Evolutionary conservation across 1,284 basidiomycete genomes (phyloP).

Genomic region (Anthracocystis walkeri): DNA sequence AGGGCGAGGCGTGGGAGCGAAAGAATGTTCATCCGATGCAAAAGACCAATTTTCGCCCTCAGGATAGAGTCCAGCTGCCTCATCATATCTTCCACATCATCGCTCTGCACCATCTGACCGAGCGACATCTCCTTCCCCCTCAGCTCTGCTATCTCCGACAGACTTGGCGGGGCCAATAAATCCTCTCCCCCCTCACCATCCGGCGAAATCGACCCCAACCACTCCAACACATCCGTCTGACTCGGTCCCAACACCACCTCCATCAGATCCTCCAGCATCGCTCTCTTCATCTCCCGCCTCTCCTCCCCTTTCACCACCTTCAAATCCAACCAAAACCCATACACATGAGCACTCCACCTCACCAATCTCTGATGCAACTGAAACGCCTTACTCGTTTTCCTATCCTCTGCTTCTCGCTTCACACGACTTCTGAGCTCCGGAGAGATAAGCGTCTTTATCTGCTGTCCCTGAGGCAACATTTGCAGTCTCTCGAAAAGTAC

Average conservation of each 20-base stretch:
- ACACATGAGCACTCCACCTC: constrained; percentile 16
- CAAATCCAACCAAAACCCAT: constrained; percentile 2
- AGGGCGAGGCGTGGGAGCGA: too few species aligned
- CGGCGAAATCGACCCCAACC: constrained; percentile 17
- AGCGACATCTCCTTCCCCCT: neutral
- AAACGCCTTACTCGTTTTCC: neutral
- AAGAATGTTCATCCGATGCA: constrained; percentile 30
- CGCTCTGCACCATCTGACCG: neutral
- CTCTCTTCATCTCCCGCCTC: neutral
- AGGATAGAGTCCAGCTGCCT: neutral
- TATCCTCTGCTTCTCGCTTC: neutral
- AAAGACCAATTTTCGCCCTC: constrained; percentile 11
- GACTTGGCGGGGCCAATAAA: neutral
- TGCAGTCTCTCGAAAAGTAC: constrained; percentile 2
- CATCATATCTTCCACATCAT: neutral
- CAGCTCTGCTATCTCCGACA: constrained; percentile 2
- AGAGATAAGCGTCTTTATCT: constrained; percentile 37
- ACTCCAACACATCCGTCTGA: constrained; percentile 23
- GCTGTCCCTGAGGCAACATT: constrained; percentile 27
- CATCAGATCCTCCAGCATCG: constrained; percentile 13
- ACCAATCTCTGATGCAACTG: constrained; percentile 24
- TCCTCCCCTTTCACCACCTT: neutral
- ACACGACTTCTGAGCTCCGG: constrained; percentile 9
- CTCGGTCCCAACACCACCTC: constrained; percentile 6
- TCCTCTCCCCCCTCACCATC: neutral